Evolutionary conservation across 176 grass and related monocot genomes (phyloP).

Genomic region (Areca catechu): DNA sequence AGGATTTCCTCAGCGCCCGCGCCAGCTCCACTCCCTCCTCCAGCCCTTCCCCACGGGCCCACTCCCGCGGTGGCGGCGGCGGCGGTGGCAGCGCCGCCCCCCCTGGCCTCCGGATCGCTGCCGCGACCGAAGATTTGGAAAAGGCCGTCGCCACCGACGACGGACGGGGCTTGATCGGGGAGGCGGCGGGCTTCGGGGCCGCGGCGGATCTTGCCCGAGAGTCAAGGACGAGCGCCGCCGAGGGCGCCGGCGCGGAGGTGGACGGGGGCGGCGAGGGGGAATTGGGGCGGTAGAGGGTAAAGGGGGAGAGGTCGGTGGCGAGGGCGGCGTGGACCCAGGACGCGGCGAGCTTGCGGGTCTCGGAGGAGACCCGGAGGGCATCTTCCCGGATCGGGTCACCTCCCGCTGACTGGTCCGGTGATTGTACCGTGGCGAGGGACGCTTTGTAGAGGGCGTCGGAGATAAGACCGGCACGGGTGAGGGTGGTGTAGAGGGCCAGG

Average conservation of each 20-base stretch:
- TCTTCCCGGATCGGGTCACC: conserved; percentile 22
- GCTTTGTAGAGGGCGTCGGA: conserved; percentile 19
- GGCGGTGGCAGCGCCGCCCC: not conserved
- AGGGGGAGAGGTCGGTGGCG: conserved; percentile 66
- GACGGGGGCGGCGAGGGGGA: conserved; percentile 3
- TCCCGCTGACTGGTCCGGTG: conserved; percentile 15
- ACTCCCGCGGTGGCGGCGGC: not conserved
- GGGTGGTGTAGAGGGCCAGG: conserved; percentile 23
- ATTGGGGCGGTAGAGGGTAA: conserved; percentile 57
- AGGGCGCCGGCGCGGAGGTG: conserved; percentile 20
- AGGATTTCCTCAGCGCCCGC: conserved; percentile 24
- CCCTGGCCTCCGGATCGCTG: conserved; percentile 27
- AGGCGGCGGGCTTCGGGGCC: conserved; percentile 20
- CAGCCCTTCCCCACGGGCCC: too few species aligned
- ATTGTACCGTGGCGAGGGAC: not conserved
- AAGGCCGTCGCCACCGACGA: conserved; percentile 9
- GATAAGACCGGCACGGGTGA: not conserved
- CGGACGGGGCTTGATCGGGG: conserved; percentile 17
- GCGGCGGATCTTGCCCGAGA: conserved; percentile 27
- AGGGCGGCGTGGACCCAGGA: conserved; percentile 73
- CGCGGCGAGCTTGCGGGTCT: conserved; percentile 45
- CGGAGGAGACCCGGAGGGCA: conserved; percentile 27
- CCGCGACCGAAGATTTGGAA: not conserved
- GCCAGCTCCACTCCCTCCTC: not conserved
- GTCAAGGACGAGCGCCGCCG: conserved; percentile 38